Conservation (phyloP, 257 asterid genomes). For the Eucommia ulmoides region DNA sequence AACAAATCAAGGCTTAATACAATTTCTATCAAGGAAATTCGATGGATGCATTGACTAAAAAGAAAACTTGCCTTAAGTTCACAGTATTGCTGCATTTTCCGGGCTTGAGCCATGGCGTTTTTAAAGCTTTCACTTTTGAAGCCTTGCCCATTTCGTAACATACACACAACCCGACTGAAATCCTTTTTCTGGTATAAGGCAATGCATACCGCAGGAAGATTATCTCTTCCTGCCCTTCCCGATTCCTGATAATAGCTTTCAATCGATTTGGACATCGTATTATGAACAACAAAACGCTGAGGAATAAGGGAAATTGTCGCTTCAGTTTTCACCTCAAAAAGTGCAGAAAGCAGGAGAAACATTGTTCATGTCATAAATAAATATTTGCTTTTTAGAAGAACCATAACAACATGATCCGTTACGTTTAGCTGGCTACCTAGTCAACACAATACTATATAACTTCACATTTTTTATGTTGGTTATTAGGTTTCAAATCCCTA, state of each 20-base stretch:
- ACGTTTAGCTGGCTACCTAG: too few relatives aligned
- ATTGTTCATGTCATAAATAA: too few relatives aligned
- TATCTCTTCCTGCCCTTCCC: slow-evolving; percentile 95
- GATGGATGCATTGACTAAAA: neutral
- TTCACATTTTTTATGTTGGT: too few relatives aligned
- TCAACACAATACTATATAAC: too few relatives aligned
- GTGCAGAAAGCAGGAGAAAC: too few relatives aligned
- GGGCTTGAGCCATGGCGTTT: slow-evolving; percentile 82
- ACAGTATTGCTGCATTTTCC: slow-evolving; percentile 81
- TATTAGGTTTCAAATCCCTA: too few relatives aligned
- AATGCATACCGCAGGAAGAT: slow-evolving; percentile 54
- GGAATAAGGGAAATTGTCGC: slow-evolving; percentile 2
- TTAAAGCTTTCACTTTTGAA: slow-evolving; percentile 60
- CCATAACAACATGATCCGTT: too few relatives aligned
- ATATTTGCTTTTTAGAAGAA: too few relatives aligned
- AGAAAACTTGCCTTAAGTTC: slow-evolving; percentile 56
- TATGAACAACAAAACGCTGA: slow-evolving; percentile 93
- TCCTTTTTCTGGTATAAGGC: slow-evolving; percentile 85
- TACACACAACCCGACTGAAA: slow-evolving; percentile 85
- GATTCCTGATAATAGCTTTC: slow-evolving; percentile 99
- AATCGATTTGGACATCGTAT: slow-evolving; percentile 86
- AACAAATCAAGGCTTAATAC: neutral
- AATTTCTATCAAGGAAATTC: too few relatives aligned
- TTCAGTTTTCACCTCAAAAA: neutral
- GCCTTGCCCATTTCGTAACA: slow-evolving; percentile 77